Evolutionary conservation across 768 basidiomycete species (phyloP), one percentile per base, ranked within the genome.

Genomic region (Hypsizygus marmoreus): DNA sequence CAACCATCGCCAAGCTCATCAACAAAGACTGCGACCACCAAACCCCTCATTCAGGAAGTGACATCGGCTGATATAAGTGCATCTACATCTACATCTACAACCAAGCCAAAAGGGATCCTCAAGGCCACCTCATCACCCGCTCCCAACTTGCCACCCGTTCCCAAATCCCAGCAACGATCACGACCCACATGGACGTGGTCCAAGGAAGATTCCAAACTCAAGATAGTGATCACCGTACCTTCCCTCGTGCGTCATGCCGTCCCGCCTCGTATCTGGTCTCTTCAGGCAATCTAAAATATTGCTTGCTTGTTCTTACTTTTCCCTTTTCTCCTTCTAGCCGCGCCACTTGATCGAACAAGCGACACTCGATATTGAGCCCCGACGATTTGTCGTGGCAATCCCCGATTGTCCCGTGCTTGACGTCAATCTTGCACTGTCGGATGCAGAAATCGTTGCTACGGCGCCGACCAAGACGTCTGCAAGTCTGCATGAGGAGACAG

Each of bases 351-450:
- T 86, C 40, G 51, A 71, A 16, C 50, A 61, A 1, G 71, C 83
- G 3, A 75, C 75, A 0, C 77, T 91, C 7, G 86, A 89, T 47
- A 49, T 91, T n/a, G 86, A 87, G 52, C 69, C 79, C 0, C 71
- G 79, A 14, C 75, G 84, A 12, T 45, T 91, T 28, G 62, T 80
- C 7, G 59, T 91, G 12, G 54, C 64, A 32, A 55, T 84, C 22
- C 82, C 84, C 12, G 50, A 57, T 17, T 57, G 68, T 25, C 79
- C 75, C 40, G 55, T 63, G 2, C 66, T 90, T 20, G 82, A 87
- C 53, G 65, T 89, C 45, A 68, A 88, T 57, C 68, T 87, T 13
- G 63, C 61, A n/a, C 58, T 73, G 3, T 67, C 76, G 0, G 86
- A 88, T 51, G 73, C 77, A 0, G 76, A 82, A 47, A 74, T 86